Evolutionary conservation across 1,284 basidiomycete genomes (phyloP).

Genomic region (Trametes pubescens): DNA sequence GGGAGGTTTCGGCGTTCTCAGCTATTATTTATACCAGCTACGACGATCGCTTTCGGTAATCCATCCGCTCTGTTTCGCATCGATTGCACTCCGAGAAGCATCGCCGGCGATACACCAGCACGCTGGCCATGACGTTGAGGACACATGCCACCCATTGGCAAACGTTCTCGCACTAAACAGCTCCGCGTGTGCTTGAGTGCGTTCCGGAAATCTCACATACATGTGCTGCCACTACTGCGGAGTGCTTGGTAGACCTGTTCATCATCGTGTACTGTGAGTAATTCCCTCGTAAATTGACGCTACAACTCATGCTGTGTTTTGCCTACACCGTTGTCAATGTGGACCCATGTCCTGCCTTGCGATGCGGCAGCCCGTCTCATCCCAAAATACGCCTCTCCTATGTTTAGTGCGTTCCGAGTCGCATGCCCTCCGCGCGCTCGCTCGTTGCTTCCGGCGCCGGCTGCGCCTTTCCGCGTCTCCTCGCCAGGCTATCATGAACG

Average conservation of each 20-base stretch:
- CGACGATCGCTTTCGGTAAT: slow-evolving; percentile 46
- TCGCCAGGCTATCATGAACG: slow-evolving; percentile 9
- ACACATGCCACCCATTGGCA: slow-evolving; percentile 6
- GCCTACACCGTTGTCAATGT: slow-evolving; percentile 24
- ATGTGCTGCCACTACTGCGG: slow-evolving; percentile 16
- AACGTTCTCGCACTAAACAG: slow-evolving; percentile 10
- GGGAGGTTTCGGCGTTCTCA: slow-evolving; percentile 44
- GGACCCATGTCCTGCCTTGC: slow-evolving; percentile 24
- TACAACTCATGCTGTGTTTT: slow-evolving; percentile 5
- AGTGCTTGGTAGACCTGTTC: slow-evolving; percentile 3
- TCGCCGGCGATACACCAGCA: background rate
- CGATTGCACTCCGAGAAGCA: background rate
- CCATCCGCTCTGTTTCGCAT: slow-evolving; percentile 14
- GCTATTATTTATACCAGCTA: slow-evolving; percentile 50
- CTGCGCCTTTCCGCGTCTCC: slow-evolving; percentile 9
- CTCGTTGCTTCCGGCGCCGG: background rate
- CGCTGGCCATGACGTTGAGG: background rate
- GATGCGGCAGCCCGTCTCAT: background rate
- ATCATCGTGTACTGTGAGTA: slow-evolving; percentile 18
- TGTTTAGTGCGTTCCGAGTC: background rate
- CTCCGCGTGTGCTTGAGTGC: background rate
- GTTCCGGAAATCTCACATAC: slow-evolving; percentile 15
- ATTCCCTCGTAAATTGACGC: background rate
- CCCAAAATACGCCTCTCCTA: background rate
- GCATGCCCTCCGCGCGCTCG: background rate